Evolutionary conservation across 495 filamentous ascomycete genomes (phyloP).

Genomic region (Penicillium manginii): DNA sequence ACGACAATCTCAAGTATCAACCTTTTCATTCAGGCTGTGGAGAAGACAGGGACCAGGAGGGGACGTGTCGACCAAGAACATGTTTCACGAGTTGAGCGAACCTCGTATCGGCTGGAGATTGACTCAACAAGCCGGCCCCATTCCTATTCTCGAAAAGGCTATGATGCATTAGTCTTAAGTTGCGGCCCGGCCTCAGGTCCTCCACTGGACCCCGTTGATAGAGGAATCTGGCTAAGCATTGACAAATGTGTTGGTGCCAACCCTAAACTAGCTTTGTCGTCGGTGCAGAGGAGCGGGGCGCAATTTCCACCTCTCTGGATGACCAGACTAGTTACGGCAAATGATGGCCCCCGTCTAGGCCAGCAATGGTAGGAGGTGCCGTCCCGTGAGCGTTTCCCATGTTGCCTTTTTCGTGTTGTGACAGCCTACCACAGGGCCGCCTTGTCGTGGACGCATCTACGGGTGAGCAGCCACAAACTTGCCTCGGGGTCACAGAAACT

Average conservation of each 20-base stretch:
- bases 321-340: neutral
- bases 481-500: no score
- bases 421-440: neutral
- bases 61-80: neutral
- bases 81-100: neutral
- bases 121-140: neutral
- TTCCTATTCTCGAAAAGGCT: neutral
- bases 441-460: neutral
- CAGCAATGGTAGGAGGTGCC: neutral
- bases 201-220: neutral
- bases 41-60: neutral
- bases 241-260: neutral
- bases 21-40: neutral
- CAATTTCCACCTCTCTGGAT: constrained; percentile 1
- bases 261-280: neutral
- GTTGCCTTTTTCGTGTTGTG: neutral
- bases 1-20: no score
- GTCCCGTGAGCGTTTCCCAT: neutral
- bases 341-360: neutral
- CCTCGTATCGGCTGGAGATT: neutral
- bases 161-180: neutral
- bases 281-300: constrained; percentile 1
- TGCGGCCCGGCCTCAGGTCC: neutral
- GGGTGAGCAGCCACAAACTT: constrained; percentile 1
- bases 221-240: neutral